Conservation (phyloP, 2,329 filamentous ascomycete genomes). For the Ambrosiella beaveri region DNA sequence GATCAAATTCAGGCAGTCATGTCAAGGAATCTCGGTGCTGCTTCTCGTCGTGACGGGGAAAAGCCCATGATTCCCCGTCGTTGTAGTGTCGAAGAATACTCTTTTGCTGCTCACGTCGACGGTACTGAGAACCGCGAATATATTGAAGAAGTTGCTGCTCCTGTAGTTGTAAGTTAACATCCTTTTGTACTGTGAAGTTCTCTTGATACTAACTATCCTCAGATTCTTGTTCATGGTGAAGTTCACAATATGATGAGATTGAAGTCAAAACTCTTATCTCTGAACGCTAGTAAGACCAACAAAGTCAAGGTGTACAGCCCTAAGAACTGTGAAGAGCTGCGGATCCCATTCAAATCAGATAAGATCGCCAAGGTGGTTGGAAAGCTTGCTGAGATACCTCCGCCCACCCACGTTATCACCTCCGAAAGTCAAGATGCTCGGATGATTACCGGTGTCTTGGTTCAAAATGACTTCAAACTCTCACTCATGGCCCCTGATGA, state of each 20-base stretch:
- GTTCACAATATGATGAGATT: constrained; percentile 96
- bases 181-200: background rate
- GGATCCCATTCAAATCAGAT: constrained; percentile 88
- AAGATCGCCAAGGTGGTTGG: constrained; percentile 94
- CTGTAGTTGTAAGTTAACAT: constrained; percentile 60
- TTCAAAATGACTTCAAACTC: constrained; percentile 96
- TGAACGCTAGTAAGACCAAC: constrained; percentile 62
- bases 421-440: constrained; percentile 19
- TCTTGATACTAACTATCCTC: background rate
- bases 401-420: constrained; percentile 31
- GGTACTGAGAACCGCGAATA: constrained; percentile 92
- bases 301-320: constrained; percentile 90
- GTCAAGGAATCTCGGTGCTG: constrained; percentile 50
- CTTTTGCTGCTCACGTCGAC: constrained; percentile 92
- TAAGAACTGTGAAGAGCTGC: constrained; percentile 83
- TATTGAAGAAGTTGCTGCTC: constrained; percentile 82
- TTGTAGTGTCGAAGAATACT: constrained; percentile 86
- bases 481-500: constrained; percentile 95
- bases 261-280: constrained; percentile 83
- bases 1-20: constrained; percentile 91
- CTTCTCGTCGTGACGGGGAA: constrained; percentile 51
- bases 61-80: constrained; percentile 81
- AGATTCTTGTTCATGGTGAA: constrained; percentile 79
- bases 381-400: constrained; percentile 67
- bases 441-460: constrained; percentile 74